Percentiles rank a stretch among this genome's conserved stretches.
These are phyloP conservation scores for Stagonosporopsis chrysanthemi DNA, from an alignment of 2,329 filamentous ascomycete genomes.

Conservation along the genomic window DNA sequence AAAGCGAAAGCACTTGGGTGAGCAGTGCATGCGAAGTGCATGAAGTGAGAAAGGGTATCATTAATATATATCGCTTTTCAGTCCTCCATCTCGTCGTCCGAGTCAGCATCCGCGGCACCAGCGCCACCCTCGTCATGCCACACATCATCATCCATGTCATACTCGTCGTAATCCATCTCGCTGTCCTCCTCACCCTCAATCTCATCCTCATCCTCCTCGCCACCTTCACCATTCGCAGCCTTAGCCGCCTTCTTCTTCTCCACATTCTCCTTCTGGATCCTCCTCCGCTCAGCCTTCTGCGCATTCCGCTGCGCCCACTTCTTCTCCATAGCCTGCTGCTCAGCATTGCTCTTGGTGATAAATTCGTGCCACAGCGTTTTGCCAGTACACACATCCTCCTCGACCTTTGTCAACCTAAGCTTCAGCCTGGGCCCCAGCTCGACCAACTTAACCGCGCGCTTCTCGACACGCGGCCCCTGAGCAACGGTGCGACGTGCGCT, in stretches of 20 bases:
- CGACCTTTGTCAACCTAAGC: slow-evolving; percentile 90
- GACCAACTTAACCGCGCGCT: slow-evolving; percentile 86
- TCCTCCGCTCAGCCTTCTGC: slow-evolving; percentile 83
- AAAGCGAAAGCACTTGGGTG: slow-evolving; percentile 47
- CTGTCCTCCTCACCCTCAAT: slow-evolving; percentile 60
- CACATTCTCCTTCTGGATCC: slow-evolving; percentile 87
- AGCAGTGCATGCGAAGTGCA: not conserved
- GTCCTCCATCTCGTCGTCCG: slow-evolving; percentile 57
- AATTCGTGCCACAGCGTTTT: slow-evolving; percentile 98
- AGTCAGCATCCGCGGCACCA: slow-evolving; percentile 39
- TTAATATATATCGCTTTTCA: slow-evolving; percentile 30
- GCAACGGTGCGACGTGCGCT: slow-evolving; percentile 41
- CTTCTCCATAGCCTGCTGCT: slow-evolving; percentile 80
- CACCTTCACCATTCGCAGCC: slow-evolving; percentile 51
- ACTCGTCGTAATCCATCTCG: slow-evolving; percentile 58
- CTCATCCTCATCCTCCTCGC: slow-evolving; percentile 55
- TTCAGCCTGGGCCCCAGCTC: slow-evolving; percentile 92
- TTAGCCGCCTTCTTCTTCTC: slow-evolving; percentile 79
- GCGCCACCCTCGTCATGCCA: slow-evolving; percentile 57
- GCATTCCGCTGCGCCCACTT: slow-evolving; percentile 79
- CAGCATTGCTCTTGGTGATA: slow-evolving; percentile 80
- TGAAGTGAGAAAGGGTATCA: slow-evolving; percentile 43
- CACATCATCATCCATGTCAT: slow-evolving; percentile 59
- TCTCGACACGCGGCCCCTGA: slow-evolving; percentile 68
- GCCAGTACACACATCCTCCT: slow-evolving; percentile 88